Evolutionary conservation across 305 asterid genomes (phyloP), one percentile per base, ranked within the genome.

Genomic region (Salvia sclarea): DNA sequence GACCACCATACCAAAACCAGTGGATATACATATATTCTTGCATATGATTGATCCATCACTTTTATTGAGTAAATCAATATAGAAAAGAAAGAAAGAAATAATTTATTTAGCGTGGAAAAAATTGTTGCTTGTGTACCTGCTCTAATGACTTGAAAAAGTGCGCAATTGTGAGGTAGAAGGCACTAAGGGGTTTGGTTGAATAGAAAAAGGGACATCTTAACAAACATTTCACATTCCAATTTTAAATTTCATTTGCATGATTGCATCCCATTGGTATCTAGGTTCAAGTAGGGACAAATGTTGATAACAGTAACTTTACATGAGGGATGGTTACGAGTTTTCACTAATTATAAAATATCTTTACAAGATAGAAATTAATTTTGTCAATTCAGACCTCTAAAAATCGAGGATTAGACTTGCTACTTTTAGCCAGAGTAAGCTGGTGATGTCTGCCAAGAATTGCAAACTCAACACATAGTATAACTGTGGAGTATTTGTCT

Each of bases 151-250:
- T 60, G 24, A 50, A 13, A 38, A 48, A 61, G 14, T n/a, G 48
- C 25, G 33, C 43, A 48, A 55, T 22, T 25, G 49, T 56, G 73
- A 68, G 73, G 66, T 57, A 68, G 58, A 68, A 68, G 73, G 59
- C 65, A 68, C 44, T 45, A 1, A 6, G 37, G 37, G 47, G 22
- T 22, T 68, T 55, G 57, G 72, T 56, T 68, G 48, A 43, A 9
- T 49, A 11, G 18, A 35, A 69, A 55, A 45, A 61, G 61, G 28
- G 67, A 58, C 67, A 47, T 59, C 50, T 69, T 45, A 69, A 69
- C 67, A 41, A 69, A 68, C 58, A 57, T 68, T 55, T 68, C 55
- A 25, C 24, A 14, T 56, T 14, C 31, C 56, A 56, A 55, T 40
- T 3, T 57, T 10, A 5, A 21, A 59, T 18, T 60, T 24, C 21